Evolutionary conservation across 2,329 filamentous ascomycete species (phyloP).

Genomic region (Dactylellina sp.): DNA sequence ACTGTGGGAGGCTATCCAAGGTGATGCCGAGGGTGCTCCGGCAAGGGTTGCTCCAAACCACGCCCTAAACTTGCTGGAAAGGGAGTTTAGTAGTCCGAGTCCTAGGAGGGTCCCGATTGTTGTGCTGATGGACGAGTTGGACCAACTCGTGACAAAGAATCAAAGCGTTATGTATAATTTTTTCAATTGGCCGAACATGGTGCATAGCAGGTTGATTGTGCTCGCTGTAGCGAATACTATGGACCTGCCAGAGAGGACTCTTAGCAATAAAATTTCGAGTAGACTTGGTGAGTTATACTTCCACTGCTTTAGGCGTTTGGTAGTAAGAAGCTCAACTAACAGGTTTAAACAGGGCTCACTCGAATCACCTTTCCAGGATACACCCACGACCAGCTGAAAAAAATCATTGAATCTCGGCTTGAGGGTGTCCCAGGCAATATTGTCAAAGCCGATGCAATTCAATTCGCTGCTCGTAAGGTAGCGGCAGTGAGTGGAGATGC

Average conservation of each 20-base stretch:
- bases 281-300: conserved; percentile 70
- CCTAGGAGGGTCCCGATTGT: conserved; percentile 93
- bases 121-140: conserved; percentile 97
- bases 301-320: conserved; percentile 10
- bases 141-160: conserved; percentile 96
- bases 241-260: conserved; percentile 93
- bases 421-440: conserved; percentile 88
- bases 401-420: conserved; percentile 93
- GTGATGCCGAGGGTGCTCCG: conserved; percentile 68
- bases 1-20: conserved; percentile 94
- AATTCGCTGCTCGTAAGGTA: conserved; percentile 96
- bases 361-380: conserved; percentile 98
- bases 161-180: conserved; percentile 99
- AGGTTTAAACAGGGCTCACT: conserved; percentile 72
- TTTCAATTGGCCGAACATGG: conserved; percentile 96
- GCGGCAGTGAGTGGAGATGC: conserved; percentile 96
- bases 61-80: conserved; percentile 87
- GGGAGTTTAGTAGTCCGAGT: conserved; percentile 91
- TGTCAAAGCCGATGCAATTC: conserved; percentile 90
- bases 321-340: conserved; percentile 11
- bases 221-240: conserved; percentile 98
- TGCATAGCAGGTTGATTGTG: conserved; percentile 92
- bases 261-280: conserved; percentile 98
- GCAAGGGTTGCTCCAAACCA: conserved; percentile 86
- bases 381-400: conserved; percentile 96